Conservation (phyloP, 139 green algal species). For the Coelastrella sp. region DNA sequence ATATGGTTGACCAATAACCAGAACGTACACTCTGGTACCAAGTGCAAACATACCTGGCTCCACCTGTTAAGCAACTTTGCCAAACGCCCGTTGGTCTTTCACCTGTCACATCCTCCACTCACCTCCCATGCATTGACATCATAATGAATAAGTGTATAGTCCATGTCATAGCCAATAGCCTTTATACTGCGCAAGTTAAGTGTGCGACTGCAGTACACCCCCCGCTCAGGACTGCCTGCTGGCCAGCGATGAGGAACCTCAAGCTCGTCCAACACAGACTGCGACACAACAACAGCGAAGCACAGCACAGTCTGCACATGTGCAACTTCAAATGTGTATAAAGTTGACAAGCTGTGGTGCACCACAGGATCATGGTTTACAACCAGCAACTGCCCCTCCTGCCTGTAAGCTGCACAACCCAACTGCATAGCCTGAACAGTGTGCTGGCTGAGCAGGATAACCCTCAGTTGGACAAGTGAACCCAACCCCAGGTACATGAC, state of each 20-base stretch:
- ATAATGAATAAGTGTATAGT: constrained; percentile 97
- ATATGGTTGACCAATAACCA: neutral
- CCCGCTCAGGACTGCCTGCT: constrained; percentile 76
- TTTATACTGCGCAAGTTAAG: constrained; percentile 86
- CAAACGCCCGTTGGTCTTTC: neutral
- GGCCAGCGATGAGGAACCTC: constrained; percentile 69
- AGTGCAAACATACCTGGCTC: neutral
- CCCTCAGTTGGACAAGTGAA: too few relatives aligned
- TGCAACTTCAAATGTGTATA: too few relatives aligned
- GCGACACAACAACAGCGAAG: neutral
- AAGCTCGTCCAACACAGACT: constrained; percentile 62
- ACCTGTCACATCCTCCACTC: too few relatives aligned
- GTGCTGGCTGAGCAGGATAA: too few relatives aligned
- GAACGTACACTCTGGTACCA: neutral
- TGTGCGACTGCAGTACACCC: constrained; percentile 94
- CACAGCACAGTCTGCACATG: neutral
- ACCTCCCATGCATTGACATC: constrained; percentile 94
- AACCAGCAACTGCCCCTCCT: too few relatives aligned
- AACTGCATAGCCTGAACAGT: too few relatives aligned
- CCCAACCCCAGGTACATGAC: too few relatives aligned
- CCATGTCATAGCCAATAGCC: constrained; percentile 66
- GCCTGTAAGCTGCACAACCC: too few relatives aligned
- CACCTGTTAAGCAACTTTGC: neutral
- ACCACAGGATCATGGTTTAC: too few relatives aligned
- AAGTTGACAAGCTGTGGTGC: too few relatives aligned